Evolutionary conservation across 2,329 filamentous ascomycete species (phyloP), one percentile per base, ranked within the genome.

Genomic region (Hypoxylon sp.): DNA sequence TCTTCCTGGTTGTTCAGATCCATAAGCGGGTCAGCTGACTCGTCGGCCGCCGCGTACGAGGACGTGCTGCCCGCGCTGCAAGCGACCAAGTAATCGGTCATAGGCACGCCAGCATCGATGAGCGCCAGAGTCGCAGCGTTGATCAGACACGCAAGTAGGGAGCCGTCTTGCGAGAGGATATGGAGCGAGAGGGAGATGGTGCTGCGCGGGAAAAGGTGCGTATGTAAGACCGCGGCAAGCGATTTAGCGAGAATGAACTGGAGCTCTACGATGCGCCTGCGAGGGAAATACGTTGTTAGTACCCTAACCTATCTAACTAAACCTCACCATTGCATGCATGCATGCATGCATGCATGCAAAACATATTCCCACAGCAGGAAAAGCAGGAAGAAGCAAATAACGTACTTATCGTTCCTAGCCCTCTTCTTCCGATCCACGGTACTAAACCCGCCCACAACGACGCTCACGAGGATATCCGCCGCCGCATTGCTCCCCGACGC

Each of bases 21-120:
- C 60, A 97, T 84, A 63, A 97, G 80, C 2, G 93, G 93, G 75
- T 97, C 93, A 10, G 92, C 91, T 2, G 78, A 79, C 65, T 92
- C 91, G 75, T 92, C 90, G 62, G 88, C 88, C 1, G 85, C 84
- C 0, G 87, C 84, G 72, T 91, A 88, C 0, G 89, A 87, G 0
- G 90, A 90, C 0, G 92, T 93, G 13, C 91, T 92, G 3, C 94
- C 96, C 0, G 94, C 92, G 0, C 94, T 97, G 81, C 93, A 97
- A 5, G 94, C 94, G 22, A 91, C 90, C 2, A 98, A 88, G 78
- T 98, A 97, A 78, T 97, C 94, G 2, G 90, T 90, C 94, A 98
- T 98, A 24, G 96, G 96, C 19, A 99, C 91, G 57, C 96, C 96
- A 0, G 96, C 96, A 78, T 99, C 96, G 69, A 98, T 91, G 22